These are phyloP conservation scores for Plasmodium cynomolgi DNA, from an alignment of 169 alveolate genomes.

Conservation along the genomic window DNA sequence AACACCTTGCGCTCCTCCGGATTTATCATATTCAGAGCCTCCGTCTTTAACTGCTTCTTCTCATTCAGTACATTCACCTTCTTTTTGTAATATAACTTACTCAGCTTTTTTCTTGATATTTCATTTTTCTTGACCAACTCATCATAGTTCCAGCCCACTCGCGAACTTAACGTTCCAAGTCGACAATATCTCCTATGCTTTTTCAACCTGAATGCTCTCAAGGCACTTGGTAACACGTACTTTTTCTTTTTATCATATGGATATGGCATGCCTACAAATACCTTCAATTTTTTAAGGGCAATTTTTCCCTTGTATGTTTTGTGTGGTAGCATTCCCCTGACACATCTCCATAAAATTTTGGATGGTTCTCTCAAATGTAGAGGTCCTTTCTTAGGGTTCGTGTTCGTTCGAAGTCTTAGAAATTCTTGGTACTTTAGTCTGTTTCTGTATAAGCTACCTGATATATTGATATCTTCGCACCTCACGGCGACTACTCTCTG, in stretches of 20 bases:
- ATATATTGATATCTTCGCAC: slow-evolving; percentile 96
- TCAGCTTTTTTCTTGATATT: slow-evolving; percentile 92
- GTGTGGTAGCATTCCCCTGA: slow-evolving; percentile 99
- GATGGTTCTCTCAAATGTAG: slow-evolving; percentile 98
- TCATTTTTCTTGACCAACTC: slow-evolving; percentile 91
- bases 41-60: slow-evolving; percentile 38
- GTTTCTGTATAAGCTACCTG: slow-evolving; percentile 97
- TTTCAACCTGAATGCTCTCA: slow-evolving; percentile 90
- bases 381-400: slow-evolving; percentile 98
- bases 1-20: slow-evolving; percentile 67
- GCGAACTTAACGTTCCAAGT: slow-evolving; percentile 92
- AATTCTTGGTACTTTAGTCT: slow-evolving; percentile 94
- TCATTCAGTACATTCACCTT: slow-evolving; percentile 78
- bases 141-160: slow-evolving; percentile 95
- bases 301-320: slow-evolving; percentile 98
- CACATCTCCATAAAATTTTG: slow-evolving; percentile 97
- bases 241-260: slow-evolving; percentile 95
- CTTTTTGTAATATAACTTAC: slow-evolving; percentile 87
- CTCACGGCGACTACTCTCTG: slow-evolving; percentile 97
- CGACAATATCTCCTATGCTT: slow-evolving; percentile 89
- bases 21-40: slow-evolving; percentile 30
- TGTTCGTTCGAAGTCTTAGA: slow-evolving; percentile 94
- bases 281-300: slow-evolving; percentile 95
- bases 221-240: slow-evolving; percentile 95
- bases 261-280: slow-evolving; percentile 95